Conservation (phyloP, 116 monocot species). For the Phalaenopsis hybrid region DNA sequence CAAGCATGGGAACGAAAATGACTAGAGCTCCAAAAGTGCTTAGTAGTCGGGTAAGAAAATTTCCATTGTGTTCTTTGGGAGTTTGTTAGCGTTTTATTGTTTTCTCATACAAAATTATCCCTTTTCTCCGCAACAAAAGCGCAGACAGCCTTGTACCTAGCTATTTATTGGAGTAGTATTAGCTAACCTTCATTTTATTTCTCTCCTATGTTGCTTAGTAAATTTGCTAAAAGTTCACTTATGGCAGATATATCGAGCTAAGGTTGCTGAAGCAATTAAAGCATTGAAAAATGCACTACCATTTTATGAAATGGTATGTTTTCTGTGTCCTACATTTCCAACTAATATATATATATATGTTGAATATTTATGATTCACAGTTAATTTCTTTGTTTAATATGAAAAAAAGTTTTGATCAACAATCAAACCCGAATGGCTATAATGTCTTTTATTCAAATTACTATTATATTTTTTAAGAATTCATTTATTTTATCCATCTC, state of each 20-base stretch:
- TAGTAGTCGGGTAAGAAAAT: background rate
- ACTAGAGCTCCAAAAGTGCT: background rate
- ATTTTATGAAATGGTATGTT: constrained; percentile 17
- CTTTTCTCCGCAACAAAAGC: background rate
- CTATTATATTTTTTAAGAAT: too few species aligned
- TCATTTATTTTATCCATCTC: too few species aligned
- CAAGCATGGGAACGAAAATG: background rate
- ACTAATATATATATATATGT: background rate
- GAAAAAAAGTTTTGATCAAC: too few species aligned
- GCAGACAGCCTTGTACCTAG: background rate
- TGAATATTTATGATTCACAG: background rate
- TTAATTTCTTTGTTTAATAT: background rate
- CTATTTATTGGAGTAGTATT: background rate
- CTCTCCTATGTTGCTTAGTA: background rate
- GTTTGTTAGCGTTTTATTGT: background rate
- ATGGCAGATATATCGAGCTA: constrained; percentile 30
- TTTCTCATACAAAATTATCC: background rate
- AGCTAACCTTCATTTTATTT: background rate
- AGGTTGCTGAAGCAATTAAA: constrained; percentile 35
- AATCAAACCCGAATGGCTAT: too few species aligned
- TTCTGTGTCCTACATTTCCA: background rate
- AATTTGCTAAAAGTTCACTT: background rate
- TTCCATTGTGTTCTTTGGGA: background rate
- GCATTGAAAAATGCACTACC: constrained; percentile 30
- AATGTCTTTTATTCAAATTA: too few species aligned